Base-by-base conservation (phyloP, 2,329 filamentous ascomycete species). In the Aspergillus udagawae region DNA sequence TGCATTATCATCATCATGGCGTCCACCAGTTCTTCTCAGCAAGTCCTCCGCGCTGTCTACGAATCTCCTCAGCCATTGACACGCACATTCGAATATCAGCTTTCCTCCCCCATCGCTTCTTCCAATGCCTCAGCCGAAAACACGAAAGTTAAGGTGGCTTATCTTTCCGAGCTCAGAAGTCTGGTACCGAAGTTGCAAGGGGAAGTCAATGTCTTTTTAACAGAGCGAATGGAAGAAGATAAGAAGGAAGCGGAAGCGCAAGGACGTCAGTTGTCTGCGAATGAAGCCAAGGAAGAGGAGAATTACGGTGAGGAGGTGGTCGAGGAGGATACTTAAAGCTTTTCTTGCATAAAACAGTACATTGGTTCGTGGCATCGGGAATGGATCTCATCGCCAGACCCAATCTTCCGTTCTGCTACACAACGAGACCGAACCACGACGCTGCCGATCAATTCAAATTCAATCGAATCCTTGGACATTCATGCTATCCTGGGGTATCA, bases 301-400 rank as follows among this genome's bases (percentile, higher is more conserved):
- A 83, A 92, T 69, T 96, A 96, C 70, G 92, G 91, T 50, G 92
- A 96, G 73, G 91, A 96, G 72, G 83, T 86, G 25, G 78, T 83
- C 12, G 86, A 87, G 51, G 87, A 89, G 45, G 87, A 89, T 55
- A 83, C 83, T 53, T 71, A 67, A 60, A 25, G 35, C 5, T 49
- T 3, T 17, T 29, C 49, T 17, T 51, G 57, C 52, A 55, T 55
- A 52, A 51, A 67, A 67, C 66, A 55, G 23, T 47, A 47, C 51
- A 50, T 17, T 49, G 20, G 23, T 35, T 47, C 42, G 20, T 10
- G n/a, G 23, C 9, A 21, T 23, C 7, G 1, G 42, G 42, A 10
- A 10, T 45, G 42, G n/a, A 20, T 45, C 14, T 10, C 10, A 49
- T 35, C 27, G 52, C 21, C 23, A 8, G 25, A 28, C 20, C 12